A percentile compares a stretch with the other conserved stretches of the same genome.
Evolutionary conservation across 768 basidiomycete genomes (phyloP).

Genomic region (Termitomyces sp.): DNA sequence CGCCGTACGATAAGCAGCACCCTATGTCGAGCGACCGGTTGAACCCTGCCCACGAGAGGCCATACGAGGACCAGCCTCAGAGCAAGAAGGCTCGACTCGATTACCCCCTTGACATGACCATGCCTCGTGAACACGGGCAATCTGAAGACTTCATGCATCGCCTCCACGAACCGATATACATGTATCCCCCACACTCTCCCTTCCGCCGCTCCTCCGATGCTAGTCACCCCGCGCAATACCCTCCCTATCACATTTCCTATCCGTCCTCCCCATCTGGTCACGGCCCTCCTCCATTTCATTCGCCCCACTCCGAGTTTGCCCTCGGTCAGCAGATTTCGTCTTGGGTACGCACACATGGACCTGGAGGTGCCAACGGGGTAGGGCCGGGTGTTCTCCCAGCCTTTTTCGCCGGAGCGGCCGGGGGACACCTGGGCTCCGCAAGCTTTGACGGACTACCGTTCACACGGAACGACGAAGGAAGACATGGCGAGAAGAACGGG

Average conservation of each 20-base stretch:
- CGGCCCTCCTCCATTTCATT: not conserved
- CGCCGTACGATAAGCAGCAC: conserved; percentile 10
- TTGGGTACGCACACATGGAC: not conserved
- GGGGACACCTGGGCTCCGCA: not conserved
- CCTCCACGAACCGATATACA: conserved; percentile 4
- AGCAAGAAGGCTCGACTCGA: conserved; percentile 15
- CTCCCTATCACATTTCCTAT: conserved; percentile 2
- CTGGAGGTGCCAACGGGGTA: not conserved
- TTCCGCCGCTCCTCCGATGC: conserved; percentile 1
- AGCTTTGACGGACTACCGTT: conserved; percentile 2
- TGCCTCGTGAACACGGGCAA: conserved; percentile 6
- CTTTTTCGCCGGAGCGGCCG: not conserved
- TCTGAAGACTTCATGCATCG: conserved; percentile 4
- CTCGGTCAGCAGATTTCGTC: not conserved
- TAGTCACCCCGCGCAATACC: not conserved
- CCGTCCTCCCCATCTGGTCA: not conserved
- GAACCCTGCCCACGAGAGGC: conserved; percentile 15
- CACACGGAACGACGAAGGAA: not conserved
- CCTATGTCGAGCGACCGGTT: conserved; percentile 16
- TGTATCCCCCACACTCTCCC: conserved; percentile 1
- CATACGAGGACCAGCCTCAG: conserved; percentile 13
- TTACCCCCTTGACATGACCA: conserved; percentile 1
- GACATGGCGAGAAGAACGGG: conserved; percentile 3
- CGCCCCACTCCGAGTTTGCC: conserved; percentile 2
- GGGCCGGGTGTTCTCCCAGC: not conserved